Evolutionary conservation across 2,329 filamentous ascomycete genomes (phyloP).

Genomic region (Claviceps lovelessii): DNA sequence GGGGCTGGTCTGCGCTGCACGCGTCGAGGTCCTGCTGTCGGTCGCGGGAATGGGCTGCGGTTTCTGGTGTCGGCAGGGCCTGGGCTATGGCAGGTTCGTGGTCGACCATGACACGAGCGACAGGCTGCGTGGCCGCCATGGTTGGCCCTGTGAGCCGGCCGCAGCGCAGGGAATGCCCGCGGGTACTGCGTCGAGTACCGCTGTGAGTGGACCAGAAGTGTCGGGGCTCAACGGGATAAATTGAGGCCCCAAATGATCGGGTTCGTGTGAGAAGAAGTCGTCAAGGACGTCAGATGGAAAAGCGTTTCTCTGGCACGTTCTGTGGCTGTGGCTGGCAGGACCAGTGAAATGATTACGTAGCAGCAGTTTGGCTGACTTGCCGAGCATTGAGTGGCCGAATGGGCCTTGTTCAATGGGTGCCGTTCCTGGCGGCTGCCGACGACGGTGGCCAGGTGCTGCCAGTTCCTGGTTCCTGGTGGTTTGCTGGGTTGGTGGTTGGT

Average conservation of each 20-base stretch:
- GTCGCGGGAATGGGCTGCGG: not conserved
- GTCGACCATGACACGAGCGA: not conserved
- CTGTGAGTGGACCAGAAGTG: not conserved
- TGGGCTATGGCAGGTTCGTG: not conserved
- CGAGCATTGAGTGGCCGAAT: not conserved
- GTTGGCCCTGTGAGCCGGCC: not conserved
- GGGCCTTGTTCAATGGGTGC: not conserved
- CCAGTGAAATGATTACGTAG: too few species aligned
- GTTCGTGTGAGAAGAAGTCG: not conserved
- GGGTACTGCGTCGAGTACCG: not conserved
- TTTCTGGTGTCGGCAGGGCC: not conserved
- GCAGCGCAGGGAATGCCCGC: not conserved
- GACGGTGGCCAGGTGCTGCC: not conserved
- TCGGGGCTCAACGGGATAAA: not conserved
- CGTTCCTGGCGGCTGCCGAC: not conserved
- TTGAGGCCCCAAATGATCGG: not conserved
- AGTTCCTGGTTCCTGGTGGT: not conserved
- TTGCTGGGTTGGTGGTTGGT: not conserved
- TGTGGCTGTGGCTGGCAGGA: too few species aligned
- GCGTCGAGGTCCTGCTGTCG: not conserved
- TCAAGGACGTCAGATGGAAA: too few species aligned
- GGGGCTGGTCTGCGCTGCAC: not conserved
- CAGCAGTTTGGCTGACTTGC: not conserved
- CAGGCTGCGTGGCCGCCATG: slow-evolving; percentile 2
- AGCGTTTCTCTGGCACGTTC: not conserved